Evolutionary conservation across 2,329 filamentous ascomycete genomes (phyloP).

Genomic region (Apiospora koreana): DNA sequence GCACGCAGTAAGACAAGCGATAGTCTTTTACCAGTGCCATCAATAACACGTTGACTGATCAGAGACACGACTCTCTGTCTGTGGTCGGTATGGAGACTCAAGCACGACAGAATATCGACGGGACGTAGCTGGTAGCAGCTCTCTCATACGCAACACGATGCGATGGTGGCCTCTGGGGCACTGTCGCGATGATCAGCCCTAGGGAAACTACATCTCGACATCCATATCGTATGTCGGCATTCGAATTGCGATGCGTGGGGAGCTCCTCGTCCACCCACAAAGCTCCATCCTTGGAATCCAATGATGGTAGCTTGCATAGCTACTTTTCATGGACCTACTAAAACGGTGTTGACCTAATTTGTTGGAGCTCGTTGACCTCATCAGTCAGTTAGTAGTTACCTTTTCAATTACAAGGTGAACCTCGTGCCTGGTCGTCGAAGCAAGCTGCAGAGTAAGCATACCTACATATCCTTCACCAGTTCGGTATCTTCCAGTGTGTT

Average conservation of each 20-base stretch:
- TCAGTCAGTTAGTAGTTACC: too few species aligned
- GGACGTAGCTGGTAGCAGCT: background rate
- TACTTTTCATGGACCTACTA: constrained; percentile 9
- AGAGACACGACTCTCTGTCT: background rate
- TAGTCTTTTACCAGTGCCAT: background rate
- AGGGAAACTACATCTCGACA: background rate
- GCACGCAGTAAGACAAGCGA: background rate
- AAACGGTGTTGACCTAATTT: background rate
- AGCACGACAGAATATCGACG: background rate
- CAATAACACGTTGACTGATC: background rate
- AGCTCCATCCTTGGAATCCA: constrained; percentile 2
- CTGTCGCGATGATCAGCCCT: background rate
- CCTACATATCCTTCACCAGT: background rate
- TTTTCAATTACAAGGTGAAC: background rate
- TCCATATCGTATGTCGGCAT: background rate
- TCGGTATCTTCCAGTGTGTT: background rate
- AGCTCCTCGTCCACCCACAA: background rate
- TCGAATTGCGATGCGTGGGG: background rate
- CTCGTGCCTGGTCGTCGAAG: background rate
- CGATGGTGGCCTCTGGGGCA: background rate
- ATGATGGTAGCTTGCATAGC: constrained; percentile 4
- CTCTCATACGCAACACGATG: background rate
- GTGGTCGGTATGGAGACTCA: background rate
- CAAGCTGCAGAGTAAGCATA: background rate
- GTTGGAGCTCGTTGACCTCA: background rate